Percentiles rank a stretch among this genome's conserved stretches.
Evolutionary conservation across 75 land plant species (phyloP).

Genomic region (Chamaecyparis obtusa): DNA sequence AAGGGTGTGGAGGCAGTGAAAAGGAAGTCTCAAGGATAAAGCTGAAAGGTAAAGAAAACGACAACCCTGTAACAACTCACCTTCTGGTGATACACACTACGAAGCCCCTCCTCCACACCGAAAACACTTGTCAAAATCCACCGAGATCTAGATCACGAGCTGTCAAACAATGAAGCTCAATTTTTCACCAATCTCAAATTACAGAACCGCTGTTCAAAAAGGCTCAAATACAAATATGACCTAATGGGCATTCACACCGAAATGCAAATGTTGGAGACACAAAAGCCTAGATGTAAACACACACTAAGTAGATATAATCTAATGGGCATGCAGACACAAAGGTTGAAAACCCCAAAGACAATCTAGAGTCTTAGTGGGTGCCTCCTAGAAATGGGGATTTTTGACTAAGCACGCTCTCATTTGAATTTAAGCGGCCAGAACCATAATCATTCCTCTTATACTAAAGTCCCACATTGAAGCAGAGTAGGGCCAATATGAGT

Average conservation of each 20-base stretch:
- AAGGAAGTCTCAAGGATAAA: background rate
- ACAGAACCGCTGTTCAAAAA: background rate
- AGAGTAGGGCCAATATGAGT: background rate
- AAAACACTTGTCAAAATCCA: background rate
- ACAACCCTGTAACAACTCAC: conserved; percentile 12
- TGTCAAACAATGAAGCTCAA: background rate
- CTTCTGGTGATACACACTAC: background rate
- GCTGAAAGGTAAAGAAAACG: conserved; percentile 2
- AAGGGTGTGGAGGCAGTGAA: background rate
- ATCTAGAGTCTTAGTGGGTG: background rate
- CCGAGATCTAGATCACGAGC: background rate
- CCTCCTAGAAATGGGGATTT: background rate
- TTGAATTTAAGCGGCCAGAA: background rate
- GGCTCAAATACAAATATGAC: background rate
- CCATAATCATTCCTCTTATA: conserved; percentile 1
- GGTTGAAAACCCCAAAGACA: background rate
- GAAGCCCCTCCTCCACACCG: background rate
- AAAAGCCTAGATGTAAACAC: background rate
- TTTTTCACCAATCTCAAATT: background rate
- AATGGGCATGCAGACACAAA: background rate
- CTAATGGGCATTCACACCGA: background rate
- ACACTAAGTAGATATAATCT: background rate
- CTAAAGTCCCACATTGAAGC: background rate
- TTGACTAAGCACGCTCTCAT: background rate
- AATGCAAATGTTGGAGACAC: background rate